These are phyloP conservation scores for Phytophthora megakarya DNA, from an alignment of 352 stramenopile species.

Conservation along the genomic window DNA sequence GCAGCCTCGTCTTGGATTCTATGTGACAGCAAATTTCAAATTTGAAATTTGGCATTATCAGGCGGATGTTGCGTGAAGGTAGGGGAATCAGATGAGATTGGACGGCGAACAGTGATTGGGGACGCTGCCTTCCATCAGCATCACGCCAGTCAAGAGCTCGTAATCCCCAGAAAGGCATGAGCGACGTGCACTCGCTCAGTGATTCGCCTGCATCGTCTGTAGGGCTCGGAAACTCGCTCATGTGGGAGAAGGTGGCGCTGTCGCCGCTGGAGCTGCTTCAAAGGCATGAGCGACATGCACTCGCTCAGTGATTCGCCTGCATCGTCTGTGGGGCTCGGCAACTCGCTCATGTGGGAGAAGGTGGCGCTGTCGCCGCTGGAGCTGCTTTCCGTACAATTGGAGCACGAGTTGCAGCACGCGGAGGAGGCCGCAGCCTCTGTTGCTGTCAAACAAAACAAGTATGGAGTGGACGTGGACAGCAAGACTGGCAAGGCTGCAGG, in stretches of 20 bases:
- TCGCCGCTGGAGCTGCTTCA: constrained; percentile 73
- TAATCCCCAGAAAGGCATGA: constrained; percentile 35
- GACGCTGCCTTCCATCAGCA: too few relatives aligned
- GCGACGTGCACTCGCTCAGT: constrained; percentile 50
- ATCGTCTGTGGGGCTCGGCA: constrained; percentile 52
- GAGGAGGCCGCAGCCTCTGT: constrained; percentile 42
- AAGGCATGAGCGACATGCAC: constrained; percentile 50
- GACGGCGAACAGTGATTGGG: too few relatives aligned
- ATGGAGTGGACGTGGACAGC: constrained; percentile 71
- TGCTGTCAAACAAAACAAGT: constrained; percentile 65
- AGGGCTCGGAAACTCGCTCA: constrained; percentile 62
- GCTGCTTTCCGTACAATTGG: constrained; percentile 68
- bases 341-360: constrained; percentile 79
- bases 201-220: constrained; percentile 47
- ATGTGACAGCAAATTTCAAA: neutral
- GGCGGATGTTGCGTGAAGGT: constrained; percentile 10
- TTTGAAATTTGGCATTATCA: constrained; percentile 21
- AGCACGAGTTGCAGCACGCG: constrained; percentile 67
- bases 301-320: constrained; percentile 49
- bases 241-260: constrained; percentile 81
- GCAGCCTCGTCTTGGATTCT: too few relatives aligned
- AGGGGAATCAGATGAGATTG: constrained; percentile 15
- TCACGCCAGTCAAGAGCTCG: constrained; percentile 5
- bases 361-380: constrained; percentile 77
- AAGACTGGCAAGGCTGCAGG: constrained; percentile 65